phyloP scores from a whole-genome alignment of 31 red algal species.

The Endocladia muricata region DNA sequence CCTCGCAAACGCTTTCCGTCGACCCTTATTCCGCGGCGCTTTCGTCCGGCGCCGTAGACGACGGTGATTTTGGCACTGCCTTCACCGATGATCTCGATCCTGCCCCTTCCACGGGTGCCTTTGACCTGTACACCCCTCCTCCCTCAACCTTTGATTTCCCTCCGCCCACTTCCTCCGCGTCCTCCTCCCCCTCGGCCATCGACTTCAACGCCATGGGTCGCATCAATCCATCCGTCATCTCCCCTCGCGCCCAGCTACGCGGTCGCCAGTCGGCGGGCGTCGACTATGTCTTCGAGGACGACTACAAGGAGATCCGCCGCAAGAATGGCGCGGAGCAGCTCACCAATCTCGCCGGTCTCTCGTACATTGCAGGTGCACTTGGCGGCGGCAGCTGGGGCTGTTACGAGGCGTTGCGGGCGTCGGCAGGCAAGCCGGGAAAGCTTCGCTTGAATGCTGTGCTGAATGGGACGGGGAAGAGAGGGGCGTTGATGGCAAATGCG shows the following conservation, averaged over 20 bases:
- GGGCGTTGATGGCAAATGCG: conserved; percentile 59
- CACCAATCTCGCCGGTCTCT: conserved; percentile 75
- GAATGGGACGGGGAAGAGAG: conserved; percentile 73
- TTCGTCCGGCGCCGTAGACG: too few relatives aligned
- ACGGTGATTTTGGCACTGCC: conserved; percentile 27
- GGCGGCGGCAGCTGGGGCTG: conserved; percentile 66
- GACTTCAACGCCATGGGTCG: conserved; percentile 39
- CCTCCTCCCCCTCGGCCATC: conserved; percentile 6
- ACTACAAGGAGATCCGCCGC: conserved; percentile 69
- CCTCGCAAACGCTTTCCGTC: not conserved
- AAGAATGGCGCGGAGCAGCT: conserved; percentile 90
- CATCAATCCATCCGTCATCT: conserved; percentile 44
- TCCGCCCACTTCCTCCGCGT: not conserved
- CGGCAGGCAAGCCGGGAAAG: conserved; percentile 53
- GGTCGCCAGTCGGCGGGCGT: conserved; percentile 5
- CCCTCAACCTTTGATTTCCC: not conserved
- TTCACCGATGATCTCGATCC: conserved; percentile 25
- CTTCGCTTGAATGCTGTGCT: conserved; percentile 81
- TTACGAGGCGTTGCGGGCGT: conserved; percentile 28
- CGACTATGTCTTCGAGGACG: conserved; percentile 90
- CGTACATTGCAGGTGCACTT: conserved; percentile 66
- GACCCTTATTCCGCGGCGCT: not conserved
- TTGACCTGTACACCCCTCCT: conserved; percentile 35
- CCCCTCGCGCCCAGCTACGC: not conserved
- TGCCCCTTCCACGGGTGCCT: not conserved